Percentiles rank a stretch among this genome's conserved stretches.
These are phyloP conservation scores for Acer negundo DNA, from an alignment of 345 rosid genomes.

Conservation along the genomic window DNA sequence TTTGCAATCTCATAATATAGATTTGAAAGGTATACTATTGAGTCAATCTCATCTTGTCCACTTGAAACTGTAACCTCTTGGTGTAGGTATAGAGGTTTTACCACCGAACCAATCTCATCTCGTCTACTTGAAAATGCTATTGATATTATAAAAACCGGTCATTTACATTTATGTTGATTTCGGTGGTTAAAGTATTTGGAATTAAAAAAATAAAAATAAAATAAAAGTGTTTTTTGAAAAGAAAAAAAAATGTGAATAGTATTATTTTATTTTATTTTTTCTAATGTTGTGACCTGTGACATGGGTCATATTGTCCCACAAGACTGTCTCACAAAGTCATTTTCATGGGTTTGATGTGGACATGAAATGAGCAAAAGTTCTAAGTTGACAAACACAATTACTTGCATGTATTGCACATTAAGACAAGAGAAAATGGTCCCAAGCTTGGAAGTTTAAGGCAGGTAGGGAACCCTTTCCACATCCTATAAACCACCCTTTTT, in stretches of 20 bases:
- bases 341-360: conserved; percentile 17
- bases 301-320: background rate
- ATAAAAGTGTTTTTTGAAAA: background rate
- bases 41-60: too few relatives aligned
- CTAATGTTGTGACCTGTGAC: background rate
- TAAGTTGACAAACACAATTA: conserved; percentile 12
- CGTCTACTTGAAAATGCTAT: too few relatives aligned
- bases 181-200: too few relatives aligned
- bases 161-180: too few relatives aligned
- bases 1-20: too few relatives aligned
- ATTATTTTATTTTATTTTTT: too few relatives aligned
- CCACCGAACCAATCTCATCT: too few relatives aligned
- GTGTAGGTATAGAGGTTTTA: too few relatives aligned
- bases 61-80: too few relatives aligned
- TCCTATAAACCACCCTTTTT: background rate
- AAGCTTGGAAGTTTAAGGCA: conserved; percentile 10
- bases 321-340: background rate
- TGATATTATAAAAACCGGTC: too few relatives aligned
- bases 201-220: too few relatives aligned
- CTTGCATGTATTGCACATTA: conserved; percentile 10
- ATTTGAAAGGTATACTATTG: too few relatives aligned
- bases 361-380: conserved; percentile 20
- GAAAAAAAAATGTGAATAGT: background rate
- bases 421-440: conserved; percentile 35
- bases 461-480: conserved; percentile 18